Evolutionary conservation across 306 rosid genomes (phyloP).

Genomic region (Ormosia semicastrata): DNA sequence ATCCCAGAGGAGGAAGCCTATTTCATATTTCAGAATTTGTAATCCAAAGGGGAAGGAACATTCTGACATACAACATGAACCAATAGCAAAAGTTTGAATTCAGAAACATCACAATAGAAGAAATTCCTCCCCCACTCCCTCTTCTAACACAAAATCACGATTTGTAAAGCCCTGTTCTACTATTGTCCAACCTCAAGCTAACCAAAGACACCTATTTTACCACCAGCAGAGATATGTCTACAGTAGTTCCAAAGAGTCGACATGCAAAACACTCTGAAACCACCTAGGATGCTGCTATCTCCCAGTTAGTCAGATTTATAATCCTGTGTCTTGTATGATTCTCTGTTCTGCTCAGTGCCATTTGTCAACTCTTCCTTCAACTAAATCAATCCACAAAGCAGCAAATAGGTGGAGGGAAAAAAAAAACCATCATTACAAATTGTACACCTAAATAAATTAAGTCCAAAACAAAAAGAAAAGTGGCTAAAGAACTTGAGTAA

Average conservation of each 20-base stretch:
- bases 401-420: not conserved
- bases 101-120: conserved; percentile 30
- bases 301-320: conserved; percentile 41
- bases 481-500: not conserved
- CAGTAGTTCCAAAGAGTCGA: conserved; percentile 28
- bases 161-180: conserved; percentile 30
- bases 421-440: not conserved
- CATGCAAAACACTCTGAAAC: conserved; percentile 29
- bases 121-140: conserved; percentile 26
- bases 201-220: conserved; percentile 39
- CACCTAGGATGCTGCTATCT: conserved; percentile 7
- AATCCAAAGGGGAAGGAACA: conserved; percentile 9
- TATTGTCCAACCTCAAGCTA: conserved; percentile 32
- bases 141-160: conserved; percentile 30
- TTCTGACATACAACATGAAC: conserved; percentile 15
- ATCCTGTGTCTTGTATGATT: conserved; percentile 41
- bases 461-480: not conserved
- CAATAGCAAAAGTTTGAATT: conserved; percentile 22
- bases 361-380: conserved; percentile 63
- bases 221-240: conserved; percentile 25
- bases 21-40: conserved; percentile 28
- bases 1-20: conserved; percentile 13
- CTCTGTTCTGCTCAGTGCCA: conserved; percentile 49
- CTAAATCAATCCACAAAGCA: conserved; percentile 42
- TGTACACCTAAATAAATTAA: not conserved